Conservation (phyloP, 371 early-diverging fungal species). For the Lichtheimia ramosa region DNA sequence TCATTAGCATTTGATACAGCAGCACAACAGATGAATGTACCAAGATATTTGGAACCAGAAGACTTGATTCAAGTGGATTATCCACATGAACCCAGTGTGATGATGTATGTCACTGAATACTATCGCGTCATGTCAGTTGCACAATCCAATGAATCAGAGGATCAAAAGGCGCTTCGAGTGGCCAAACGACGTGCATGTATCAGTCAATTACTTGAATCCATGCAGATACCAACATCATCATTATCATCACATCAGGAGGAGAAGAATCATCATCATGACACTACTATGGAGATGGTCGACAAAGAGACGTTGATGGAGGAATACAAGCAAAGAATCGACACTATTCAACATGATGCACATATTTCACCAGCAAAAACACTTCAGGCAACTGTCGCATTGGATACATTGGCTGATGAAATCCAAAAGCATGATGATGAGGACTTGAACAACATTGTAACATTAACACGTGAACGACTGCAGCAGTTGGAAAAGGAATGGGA, state of each 20-base stretch:
- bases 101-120: constrained; percentile 49
- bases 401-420: neutral
- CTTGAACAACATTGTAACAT: too few species aligned
- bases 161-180: constrained; percentile 1
- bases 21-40: constrained; percentile 31
- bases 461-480: neutral
- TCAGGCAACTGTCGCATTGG: neutral
- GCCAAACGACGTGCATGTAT: neutral
- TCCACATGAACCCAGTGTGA: constrained; percentile 50
- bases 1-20: constrained; percentile 34
- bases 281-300: too few species aligned
- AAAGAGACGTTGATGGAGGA: neutral
- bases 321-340: neutral
- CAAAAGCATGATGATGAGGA: neutral
- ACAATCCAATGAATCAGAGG: constrained; percentile 13
- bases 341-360: too few species aligned
- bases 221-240: neutral
- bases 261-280: too few species aligned
- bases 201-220: neutral
- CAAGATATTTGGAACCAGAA: constrained; percentile 39
- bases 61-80: constrained; percentile 39
- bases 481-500: constrained; percentile 2
- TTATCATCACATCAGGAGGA: too few species aligned
- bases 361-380: too few species aligned
- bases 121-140: constrained; percentile 38